phyloP scores from a whole-genome alignment of 192 early-diverging fungal genomes.

The Linnemannia exigua region DNA sequence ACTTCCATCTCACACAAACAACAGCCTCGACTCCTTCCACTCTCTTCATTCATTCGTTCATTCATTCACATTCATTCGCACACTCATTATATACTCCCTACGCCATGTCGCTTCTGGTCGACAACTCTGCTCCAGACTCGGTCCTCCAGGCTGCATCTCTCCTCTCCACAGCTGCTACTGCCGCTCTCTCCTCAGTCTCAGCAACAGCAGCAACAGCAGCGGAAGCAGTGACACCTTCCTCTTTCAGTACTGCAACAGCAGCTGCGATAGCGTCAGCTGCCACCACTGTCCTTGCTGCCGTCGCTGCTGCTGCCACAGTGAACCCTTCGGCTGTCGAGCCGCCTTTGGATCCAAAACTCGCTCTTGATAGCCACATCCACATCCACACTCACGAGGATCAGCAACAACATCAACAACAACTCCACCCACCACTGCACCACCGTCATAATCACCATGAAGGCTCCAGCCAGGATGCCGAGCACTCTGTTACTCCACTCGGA shows the following conservation, averaged over 20 bases:
- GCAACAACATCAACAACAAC: neutral
- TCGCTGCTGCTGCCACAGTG: neutral
- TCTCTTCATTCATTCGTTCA: neutral
- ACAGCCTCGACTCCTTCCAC: neutral
- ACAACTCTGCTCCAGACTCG: neutral
- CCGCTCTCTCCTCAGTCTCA: constrained; percentile 9
- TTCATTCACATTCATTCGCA: neutral
- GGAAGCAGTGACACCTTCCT: constrained; percentile 2
- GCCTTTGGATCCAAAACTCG: neutral
- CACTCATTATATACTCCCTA: neutral
- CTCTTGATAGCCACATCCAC: neutral
- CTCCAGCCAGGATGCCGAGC: neutral
- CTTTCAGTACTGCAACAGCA: neutral
- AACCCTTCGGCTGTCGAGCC: neutral
- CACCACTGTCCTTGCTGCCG: neutral
- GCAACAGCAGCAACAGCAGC: constrained; percentile 15
- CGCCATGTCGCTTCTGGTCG: constrained; percentile 3
- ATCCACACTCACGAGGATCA: neutral
- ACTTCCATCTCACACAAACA: neutral
- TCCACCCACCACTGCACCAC: neutral
- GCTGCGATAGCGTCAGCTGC: constrained; percentile 5
- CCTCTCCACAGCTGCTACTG: constrained; percentile 5
- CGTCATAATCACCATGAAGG: neutral
- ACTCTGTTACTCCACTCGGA: constrained; percentile 17
- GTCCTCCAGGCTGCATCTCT: neutral